These are phyloP conservation scores for Pelargonium myrrhifolium DNA, from an alignment of 441 rosid genomes.

Conservation along the genomic window DNA sequence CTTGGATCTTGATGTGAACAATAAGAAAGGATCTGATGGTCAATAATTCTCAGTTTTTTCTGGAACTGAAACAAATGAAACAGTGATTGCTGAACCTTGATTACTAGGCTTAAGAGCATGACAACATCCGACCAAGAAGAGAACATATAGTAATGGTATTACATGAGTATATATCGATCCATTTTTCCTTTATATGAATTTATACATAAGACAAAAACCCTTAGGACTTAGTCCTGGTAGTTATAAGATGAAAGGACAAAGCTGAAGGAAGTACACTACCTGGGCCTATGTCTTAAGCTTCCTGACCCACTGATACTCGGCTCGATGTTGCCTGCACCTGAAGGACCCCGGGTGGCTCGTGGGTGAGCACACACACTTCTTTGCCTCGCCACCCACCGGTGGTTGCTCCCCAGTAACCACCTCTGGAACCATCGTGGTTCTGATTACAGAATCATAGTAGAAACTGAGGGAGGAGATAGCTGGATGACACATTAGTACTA, in stretches of 20 bases:
- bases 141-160: not conserved
- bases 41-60: no score
- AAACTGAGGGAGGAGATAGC: not conserved
- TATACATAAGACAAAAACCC: not conserved
- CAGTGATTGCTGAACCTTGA: no score
- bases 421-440: not conserved
- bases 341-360: conserved; percentile 46
- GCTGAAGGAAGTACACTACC: not conserved
- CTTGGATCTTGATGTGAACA: no score
- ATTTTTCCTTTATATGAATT: not conserved
- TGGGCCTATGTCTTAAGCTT: not conserved
- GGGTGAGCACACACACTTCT: conserved; percentile 42
- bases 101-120: no score
- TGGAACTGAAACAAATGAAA: no score
- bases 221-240: not conserved
- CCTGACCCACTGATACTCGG: conserved; percentile 4
- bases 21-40: no score
- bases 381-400: conserved; percentile 14
- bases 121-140: not conserved
- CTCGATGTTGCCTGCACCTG: conserved; percentile 40
- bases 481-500: not conserved
- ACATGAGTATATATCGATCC: not conserved
- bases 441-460: not conserved
- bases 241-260: not conserved
- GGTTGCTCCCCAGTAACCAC: not conserved